Conservation (phyloP, 2,329 filamentous ascomycete genomes). For the Nothopassalora personata region DNA sequence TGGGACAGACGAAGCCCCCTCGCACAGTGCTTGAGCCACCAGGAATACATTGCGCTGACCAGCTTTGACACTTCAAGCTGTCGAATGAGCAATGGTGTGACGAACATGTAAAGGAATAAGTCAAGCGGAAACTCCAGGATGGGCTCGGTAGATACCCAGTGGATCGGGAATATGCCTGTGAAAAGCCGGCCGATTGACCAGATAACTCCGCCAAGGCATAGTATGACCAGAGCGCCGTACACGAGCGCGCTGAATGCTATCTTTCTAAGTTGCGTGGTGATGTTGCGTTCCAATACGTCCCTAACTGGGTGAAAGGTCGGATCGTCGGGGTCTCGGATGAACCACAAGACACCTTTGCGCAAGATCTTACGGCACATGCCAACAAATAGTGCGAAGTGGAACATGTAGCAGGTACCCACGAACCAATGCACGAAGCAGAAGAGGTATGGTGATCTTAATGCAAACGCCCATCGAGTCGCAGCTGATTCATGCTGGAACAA, state of each 20-base stretch:
- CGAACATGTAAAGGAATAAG: conserved; percentile 91
- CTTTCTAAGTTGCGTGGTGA: conserved; percentile 89
- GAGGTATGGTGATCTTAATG: conserved; percentile 71
- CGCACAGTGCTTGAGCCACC: conserved; percentile 93
- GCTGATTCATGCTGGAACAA: conserved; percentile 79
- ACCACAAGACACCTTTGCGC: conserved; percentile 91
- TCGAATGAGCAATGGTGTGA: conserved; percentile 81
- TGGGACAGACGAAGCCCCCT: conserved; percentile 74
- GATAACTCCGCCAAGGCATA: conserved; percentile 91
- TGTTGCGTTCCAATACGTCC: conserved; percentile 88
- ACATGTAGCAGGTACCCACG: conserved; percentile 98
- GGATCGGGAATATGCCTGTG: conserved; percentile 73
- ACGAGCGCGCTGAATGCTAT: conserved; percentile 94
- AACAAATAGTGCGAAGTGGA: conserved; percentile 96
- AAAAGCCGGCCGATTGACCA: conserved; percentile 74
- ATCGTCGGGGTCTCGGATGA: conserved; percentile 96
- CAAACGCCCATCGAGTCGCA: conserved; percentile 71
- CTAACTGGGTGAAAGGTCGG: conserved; percentile 97
- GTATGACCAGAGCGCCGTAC: conserved; percentile 84
- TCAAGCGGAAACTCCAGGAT: conserved; percentile 93
- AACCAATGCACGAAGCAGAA: conserved; percentile 99
- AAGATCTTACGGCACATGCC: conserved; percentile 99
- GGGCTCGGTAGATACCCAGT: conserved; percentile 88
- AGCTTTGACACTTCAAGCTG: conserved; percentile 81
- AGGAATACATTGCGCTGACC: conserved; percentile 79